Conservation (phyloP, 2,329 filamentous ascomycete genomes). For the Sclerotinia borealis region DNA sequence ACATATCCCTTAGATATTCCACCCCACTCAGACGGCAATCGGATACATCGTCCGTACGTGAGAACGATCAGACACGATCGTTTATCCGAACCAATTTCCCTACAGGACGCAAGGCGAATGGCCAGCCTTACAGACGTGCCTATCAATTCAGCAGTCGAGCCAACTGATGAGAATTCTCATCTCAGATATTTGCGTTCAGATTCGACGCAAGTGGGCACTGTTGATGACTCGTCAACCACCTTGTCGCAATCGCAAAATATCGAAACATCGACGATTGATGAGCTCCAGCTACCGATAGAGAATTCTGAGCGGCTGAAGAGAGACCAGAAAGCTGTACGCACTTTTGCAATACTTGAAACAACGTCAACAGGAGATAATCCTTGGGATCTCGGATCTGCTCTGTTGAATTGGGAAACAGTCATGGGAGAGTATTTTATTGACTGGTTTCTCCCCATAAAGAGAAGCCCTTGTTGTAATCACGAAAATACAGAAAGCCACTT, state of each 20-base stretch:
- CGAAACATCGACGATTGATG: neutral
- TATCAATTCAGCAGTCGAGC: neutral
- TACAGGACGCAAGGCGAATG: slow-evolving; percentile 2
- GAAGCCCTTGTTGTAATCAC: slow-evolving; percentile 69
- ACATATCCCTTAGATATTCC: slow-evolving; percentile 48
- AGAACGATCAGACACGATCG: slow-evolving; percentile 10
- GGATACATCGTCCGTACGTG: neutral
- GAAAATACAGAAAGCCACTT: slow-evolving; percentile 62
- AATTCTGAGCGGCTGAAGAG: slow-evolving; percentile 5
- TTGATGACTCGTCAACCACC: neutral
- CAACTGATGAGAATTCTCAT: neutral
- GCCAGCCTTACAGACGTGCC: neutral
- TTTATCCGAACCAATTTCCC: slow-evolving; percentile 3
- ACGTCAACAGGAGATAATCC: slow-evolving; percentile 70
- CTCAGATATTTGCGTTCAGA: neutral
- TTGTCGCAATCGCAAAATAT: neutral
- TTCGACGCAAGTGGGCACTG: neutral
- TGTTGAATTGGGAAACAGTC: slow-evolving; percentile 68
- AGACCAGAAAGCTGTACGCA: slow-evolving; percentile 44
- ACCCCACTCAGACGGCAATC: neutral
- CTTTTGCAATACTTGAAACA: slow-evolving; percentile 71
- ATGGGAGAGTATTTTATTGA: slow-evolving; percentile 69
- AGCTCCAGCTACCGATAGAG: neutral
- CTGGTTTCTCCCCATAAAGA: slow-evolving; percentile 73
- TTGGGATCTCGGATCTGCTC: slow-evolving; percentile 65